Evolutionary conservation across 1,284 basidiomycete species (phyloP), one percentile per base, ranked within the genome.

Genomic region (Heterobasidion occidentale): DNA sequence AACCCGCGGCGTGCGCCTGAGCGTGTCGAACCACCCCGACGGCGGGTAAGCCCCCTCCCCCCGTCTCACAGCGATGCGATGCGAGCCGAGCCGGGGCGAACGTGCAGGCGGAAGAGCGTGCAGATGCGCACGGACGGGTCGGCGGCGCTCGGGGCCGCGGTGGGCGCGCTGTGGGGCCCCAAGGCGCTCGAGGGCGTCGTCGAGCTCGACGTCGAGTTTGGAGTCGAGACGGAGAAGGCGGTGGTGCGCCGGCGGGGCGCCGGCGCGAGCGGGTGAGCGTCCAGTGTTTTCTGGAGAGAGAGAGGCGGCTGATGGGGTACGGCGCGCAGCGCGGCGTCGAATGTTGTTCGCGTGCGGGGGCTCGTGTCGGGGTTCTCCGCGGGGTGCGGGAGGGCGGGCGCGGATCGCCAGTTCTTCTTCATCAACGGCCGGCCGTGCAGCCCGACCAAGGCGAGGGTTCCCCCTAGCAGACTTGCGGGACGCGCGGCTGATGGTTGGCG

Each of bases 371-470:
- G 86, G 63, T 94, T 94, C 56, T 64, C 78, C 0, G 70, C 82
- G 1, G 85, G 84, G 0, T 80, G 81, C 55, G 96, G 95, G 2
- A 74, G 94, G 36, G 78, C 83, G 1, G 83, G 84, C 11, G 80
- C 86, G 0, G 97, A 98, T 67, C 75, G 95, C 1, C 96, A 98
- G 64, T 98, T 91, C 70, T 93, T 93, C 71, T 99, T 89, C 67
- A 78, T 99, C 64, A 99, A 99, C 65, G 92, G 94, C 0, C 76
- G 97, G 36, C 96, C 97, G 0, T 97, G 92, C 67, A 84, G 83
- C 58, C 77, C 90, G 2, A 72, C 77, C 5, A 94, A 92, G 76
- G 91, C 89, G 60, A 20, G 19, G 57, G 7, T 19, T 7, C 45
- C n/a, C 12, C n/a, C n/a, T 5, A 12, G 20, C 45, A 46, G 4